Percentiles rank a stretch among this genome's conserved stretches.
Evolutionary conservation across 768 basidiomycete genomes (phyloP).

Genomic region (Tephrocybe sp.): DNA sequence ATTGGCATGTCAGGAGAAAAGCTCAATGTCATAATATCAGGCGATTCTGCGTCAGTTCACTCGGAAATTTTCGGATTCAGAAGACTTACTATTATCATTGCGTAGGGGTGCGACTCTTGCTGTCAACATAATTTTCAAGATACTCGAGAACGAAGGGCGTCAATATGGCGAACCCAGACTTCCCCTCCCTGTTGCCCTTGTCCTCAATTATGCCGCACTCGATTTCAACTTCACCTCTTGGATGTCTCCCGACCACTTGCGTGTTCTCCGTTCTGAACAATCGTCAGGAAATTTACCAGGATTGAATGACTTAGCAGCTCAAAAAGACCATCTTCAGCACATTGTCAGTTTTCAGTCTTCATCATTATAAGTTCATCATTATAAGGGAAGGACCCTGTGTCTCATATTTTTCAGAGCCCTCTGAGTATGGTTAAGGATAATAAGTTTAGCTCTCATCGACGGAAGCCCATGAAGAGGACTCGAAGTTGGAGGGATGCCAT

Average conservation of each 20-base stretch:
- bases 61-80: background rate
- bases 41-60: constrained; percentile 92
- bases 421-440: constrained; percentile 86
- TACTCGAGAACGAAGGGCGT: constrained; percentile 62
- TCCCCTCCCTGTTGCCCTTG: constrained; percentile 75
- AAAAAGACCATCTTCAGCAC: constrained; percentile 88
- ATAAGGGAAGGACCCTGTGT: constrained; percentile 1
- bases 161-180: constrained; percentile 37
- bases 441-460: constrained; percentile 29
- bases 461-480: constrained; percentile 50
- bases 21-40: constrained; percentile 76
- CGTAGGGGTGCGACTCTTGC: constrained; percentile 85
- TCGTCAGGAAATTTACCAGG: constrained; percentile 79
- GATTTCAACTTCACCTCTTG: constrained; percentile 99
- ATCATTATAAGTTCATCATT: background rate
- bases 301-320: constrained; percentile 63
- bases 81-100: constrained; percentile 11
- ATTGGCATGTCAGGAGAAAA: constrained; percentile 88
- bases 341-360: constrained; percentile 42
- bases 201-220: constrained; percentile 87
- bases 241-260: constrained; percentile 85
- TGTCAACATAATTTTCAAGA: constrained; percentile 79
- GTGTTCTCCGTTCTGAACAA: constrained; percentile 83
- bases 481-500: constrained; percentile 62
- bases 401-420: constrained; percentile 54